Percentiles rank a stretch among this genome's conserved stretches.
These are phyloP conservation scores for Backusella sp. DNA, from an alignment of 192 early-diverging fungal genomes.

Conservation along the genomic window DNA sequence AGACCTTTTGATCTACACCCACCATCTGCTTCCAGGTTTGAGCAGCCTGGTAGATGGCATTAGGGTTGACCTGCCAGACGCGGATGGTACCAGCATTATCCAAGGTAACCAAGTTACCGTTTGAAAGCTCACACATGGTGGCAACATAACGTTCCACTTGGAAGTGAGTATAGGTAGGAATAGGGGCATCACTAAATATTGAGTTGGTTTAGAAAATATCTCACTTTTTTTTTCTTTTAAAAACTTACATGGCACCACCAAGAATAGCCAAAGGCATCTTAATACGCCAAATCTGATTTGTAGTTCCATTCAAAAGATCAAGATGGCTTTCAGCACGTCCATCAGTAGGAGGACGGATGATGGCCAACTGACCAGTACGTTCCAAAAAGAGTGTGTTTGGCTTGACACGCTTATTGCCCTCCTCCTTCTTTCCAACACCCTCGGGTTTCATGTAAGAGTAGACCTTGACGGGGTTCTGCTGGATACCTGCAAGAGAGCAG, in stretches of 20 bases:
- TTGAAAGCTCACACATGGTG: conserved; percentile 50
- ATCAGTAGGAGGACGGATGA: conserved; percentile 32
- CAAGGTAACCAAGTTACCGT: conserved; percentile 56
- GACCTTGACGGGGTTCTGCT: neutral
- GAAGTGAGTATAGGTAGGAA: conserved; percentile 40
- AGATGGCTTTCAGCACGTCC: conserved; percentile 54
- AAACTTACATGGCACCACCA: conserved; percentile 16
- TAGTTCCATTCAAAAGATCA: conserved; percentile 50
- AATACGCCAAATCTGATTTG: conserved; percentile 51
- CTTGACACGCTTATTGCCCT: conserved; percentile 32
- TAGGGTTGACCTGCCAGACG: conserved; percentile 58
- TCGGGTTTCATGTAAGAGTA: conserved; percentile 16
- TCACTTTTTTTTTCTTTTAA: neutral
- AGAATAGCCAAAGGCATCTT: conserved; percentile 48
- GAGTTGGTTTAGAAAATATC: neutral
- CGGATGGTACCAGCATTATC: conserved; percentile 56
- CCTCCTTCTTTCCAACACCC: neutral
- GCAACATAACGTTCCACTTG: conserved; percentile 47
- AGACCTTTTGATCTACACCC: conserved; percentile 51
- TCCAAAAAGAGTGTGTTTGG: conserved; percentile 43
- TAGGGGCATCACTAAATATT: conserved; percentile 18
- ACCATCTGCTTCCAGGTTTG: conserved; percentile 63
- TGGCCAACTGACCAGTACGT: conserved; percentile 48
- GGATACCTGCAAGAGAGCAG: conserved; percentile 12
- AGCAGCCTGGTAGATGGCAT: conserved; percentile 49